phyloP scores from a whole-genome alignment of 2,329 filamentous ascomycete species.

The Scortechinia acanthostroma region DNA sequence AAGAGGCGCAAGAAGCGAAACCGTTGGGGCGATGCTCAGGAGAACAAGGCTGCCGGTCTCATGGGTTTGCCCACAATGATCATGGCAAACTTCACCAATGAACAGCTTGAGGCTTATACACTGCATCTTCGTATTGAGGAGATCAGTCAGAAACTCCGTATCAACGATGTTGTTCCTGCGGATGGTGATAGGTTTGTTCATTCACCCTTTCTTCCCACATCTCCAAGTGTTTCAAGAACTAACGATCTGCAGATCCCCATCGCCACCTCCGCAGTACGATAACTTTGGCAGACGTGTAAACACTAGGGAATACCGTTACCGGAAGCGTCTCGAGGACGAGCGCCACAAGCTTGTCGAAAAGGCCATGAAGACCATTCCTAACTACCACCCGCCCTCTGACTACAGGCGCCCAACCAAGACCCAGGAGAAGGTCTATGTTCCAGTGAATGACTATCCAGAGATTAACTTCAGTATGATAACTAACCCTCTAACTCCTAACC shows the following conservation, averaged over 20 bases:
- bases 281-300: slow-evolving; percentile 99
- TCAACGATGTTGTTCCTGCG: slow-evolving; percentile 95
- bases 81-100: slow-evolving; percentile 93
- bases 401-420: slow-evolving; percentile 99
- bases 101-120: slow-evolving; percentile 95
- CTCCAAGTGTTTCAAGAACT: slow-evolving; percentile 6
- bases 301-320: slow-evolving; percentile 95
- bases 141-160: slow-evolving; percentile 97
- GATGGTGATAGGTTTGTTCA: slow-evolving; percentile 81
- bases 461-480: slow-evolving; percentile 99
- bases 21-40: slow-evolving; percentile 91
- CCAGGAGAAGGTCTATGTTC: slow-evolving; percentile 99
- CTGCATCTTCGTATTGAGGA: slow-evolving; percentile 95
- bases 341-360: slow-evolving; percentile 98
- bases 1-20: slow-evolving; percentile 96
- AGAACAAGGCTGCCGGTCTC: slow-evolving; percentile 96
- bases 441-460: slow-evolving; percentile 99
- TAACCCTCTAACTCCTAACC: slow-evolving; percentile 91
- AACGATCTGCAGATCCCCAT: slow-evolving; percentile 67
- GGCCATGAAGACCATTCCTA: slow-evolving; percentile 98
- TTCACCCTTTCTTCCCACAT: slow-evolving; percentile 3
- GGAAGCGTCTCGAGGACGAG: slow-evolving; percentile 95
- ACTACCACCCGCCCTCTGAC: slow-evolving; percentile 97
- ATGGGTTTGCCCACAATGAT: slow-evolving; percentile 97
- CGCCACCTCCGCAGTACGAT: slow-evolving; percentile 93